Conservation (phyloP, 83 land plant genomes). For the Diphasiastrum complanatum region DNA sequence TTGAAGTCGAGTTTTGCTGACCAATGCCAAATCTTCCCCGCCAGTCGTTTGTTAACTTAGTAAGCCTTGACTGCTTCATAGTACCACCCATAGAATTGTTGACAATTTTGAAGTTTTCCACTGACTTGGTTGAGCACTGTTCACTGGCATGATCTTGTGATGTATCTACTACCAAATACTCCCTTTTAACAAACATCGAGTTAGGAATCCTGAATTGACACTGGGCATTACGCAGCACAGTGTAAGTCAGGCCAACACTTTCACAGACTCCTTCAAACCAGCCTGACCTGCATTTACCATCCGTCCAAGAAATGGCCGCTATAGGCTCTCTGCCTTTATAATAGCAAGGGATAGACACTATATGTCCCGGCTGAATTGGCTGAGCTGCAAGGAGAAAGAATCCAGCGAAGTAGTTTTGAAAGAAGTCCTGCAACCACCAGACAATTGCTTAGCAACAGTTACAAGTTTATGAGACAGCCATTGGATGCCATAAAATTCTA, state of each 20-base stretch:
- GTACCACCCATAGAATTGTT: no score
- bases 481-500: no score
- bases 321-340: background rate
- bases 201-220: background rate
- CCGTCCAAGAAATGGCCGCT: background rate
- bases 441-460: no score
- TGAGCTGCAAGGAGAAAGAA: background rate
- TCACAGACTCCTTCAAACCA: slow-evolving; percentile 1
- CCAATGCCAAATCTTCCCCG: no score
- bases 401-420: background rate
- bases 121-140: no score
- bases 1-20: no score
- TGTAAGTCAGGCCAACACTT: background rate
- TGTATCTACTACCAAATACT: background rate
- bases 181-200: background rate
- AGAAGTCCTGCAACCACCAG: background rate
- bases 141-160: no score
- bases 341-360: background rate
- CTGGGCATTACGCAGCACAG: background rate
- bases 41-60: no score
- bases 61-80: no score
- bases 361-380: background rate
- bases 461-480: no score
- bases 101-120: no score
- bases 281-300: background rate